These are phyloP conservation scores for Inonotus obliquus DNA, from an alignment of 1,284 basidiomycete species.

Conservation along the genomic window DNA sequence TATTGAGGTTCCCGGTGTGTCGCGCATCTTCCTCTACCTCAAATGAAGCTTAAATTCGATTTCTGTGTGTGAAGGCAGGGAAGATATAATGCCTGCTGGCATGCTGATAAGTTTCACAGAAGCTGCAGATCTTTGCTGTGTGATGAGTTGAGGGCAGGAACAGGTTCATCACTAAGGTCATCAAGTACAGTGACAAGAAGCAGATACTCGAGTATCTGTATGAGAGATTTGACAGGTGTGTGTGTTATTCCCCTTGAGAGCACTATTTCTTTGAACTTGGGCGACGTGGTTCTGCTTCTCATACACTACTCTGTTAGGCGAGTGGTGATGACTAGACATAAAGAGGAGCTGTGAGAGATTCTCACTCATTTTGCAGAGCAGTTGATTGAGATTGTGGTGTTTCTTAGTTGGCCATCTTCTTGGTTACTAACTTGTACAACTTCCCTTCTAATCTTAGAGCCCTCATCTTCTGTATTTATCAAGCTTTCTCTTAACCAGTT, in stretches of 20 bases:
- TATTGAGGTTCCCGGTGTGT: not conserved
- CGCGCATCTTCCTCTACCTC: not conserved
- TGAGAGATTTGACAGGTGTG: not conserved
- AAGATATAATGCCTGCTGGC: too few relatives aligned
- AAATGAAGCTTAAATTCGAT: not conserved
- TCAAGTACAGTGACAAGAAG: not conserved
- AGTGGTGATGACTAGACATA: not conserved
- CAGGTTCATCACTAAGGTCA: not conserved
- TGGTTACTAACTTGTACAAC: too few relatives aligned
- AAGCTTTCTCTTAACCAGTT: too few relatives aligned
- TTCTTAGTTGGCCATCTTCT: not conserved
- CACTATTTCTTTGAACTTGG: not conserved
- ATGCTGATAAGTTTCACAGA: not conserved
- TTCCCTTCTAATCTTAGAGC: too few relatives aligned
- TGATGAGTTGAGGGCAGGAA: not conserved
- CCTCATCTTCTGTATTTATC: too few relatives aligned
- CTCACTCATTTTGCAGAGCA: not conserved
- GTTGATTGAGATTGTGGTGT: not conserved
- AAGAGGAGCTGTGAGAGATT: not conserved
- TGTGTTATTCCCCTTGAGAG: not conserved
- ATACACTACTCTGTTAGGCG: not conserved
- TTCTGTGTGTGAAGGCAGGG: too few relatives aligned
- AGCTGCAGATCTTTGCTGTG: not conserved
- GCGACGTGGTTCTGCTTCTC: not conserved
- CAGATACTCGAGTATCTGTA: not conserved